Base-by-base conservation (phyloP, 257 asterid genomes). In the Coffea canephora region DNA sequence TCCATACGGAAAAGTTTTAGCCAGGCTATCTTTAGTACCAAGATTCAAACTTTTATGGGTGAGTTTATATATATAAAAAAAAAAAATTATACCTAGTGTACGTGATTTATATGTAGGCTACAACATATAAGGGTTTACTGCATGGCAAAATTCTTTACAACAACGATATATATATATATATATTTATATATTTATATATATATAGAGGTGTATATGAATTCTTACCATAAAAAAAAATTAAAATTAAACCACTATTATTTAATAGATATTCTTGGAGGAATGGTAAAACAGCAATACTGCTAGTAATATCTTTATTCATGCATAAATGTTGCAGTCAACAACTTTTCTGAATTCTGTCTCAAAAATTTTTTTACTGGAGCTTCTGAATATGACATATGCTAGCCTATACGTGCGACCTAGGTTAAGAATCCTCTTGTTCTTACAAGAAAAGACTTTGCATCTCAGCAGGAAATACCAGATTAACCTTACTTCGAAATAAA, bases 271-370 rank as follows among this genome's bases (percentile, higher is more conserved):
- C 31, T 23, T 48, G 39, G 61, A 9, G 11, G 27, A 59, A 59
- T 19, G 61, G 61, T 9, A 55, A 9, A 54, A 59, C 66, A 62
- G 18, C 41, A 57, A 57, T 55, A 1, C 59, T 41, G 57, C 21
- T 41, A 75, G 57, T 21, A 13, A 59, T 75, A 57, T 59, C 78
- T 59, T 59, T 36, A 36, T 75, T n/a, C 41, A 59, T 8, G 70
- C 27, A 50, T 75, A 59, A 75, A 75, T 75, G 78, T 34, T 59
- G 12, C 54, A 61, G 78, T 74, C 78, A 74, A 57, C 66, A 57
- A 25, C 43, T 36, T 68, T 39, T 74, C n/a, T 11, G 49, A 15
- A 8, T 13, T 9, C n/a, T 5, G 9, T 46, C 64, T 49, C 27
- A 43, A 34, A 55, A 18, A 18, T 19, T 75, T 59, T 48, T 75